Percentiles rank a stretch among this genome's conserved stretches.
phyloP scores from a whole-genome alignment of 78 protist species.

The Dictyostelium discoideum region DNA sequence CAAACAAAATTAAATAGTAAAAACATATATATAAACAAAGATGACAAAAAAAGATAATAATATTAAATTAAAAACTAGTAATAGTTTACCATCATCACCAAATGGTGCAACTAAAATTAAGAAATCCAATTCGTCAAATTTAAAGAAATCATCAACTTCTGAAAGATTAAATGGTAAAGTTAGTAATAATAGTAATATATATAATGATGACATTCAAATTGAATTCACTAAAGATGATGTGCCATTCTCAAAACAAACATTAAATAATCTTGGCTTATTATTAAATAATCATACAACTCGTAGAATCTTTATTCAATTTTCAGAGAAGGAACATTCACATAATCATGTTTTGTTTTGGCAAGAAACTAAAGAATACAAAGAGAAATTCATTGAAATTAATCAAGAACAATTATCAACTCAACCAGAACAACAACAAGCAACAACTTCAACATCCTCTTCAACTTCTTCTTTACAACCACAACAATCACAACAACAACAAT shows the following conservation, averaged over 20 bases:
- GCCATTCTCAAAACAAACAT: constrained; percentile 12
- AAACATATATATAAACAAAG: neutral
- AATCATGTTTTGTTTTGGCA: constrained; percentile 49
- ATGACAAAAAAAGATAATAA: constrained; percentile 29
- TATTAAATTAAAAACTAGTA: constrained; percentile 10
- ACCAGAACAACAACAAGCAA: constrained; percentile 20
- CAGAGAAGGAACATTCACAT: constrained; percentile 44
- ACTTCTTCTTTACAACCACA: neutral
- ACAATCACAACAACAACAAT: neutral
- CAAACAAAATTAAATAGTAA: neutral
- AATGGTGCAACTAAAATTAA: neutral
- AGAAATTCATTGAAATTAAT: neutral
- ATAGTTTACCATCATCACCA: neutral
- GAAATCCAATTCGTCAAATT: neutral
- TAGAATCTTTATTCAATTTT: constrained; percentile 57
- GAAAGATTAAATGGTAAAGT: neutral
- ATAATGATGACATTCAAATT: constrained; percentile 3
- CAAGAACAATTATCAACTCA: constrained; percentile 4
- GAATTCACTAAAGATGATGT: neutral
- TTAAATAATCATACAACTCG: constrained; percentile 25
- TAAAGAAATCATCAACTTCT: constrained; percentile 1
- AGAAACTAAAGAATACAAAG: constrained; percentile 46
- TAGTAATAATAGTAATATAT: constrained; percentile 40
- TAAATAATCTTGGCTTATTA: constrained; percentile 7
- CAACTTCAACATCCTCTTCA: neutral